Evolutionary conservation across 805 yeast species (phyloP).

Genomic region (Kazachstania taianensis): DNA sequence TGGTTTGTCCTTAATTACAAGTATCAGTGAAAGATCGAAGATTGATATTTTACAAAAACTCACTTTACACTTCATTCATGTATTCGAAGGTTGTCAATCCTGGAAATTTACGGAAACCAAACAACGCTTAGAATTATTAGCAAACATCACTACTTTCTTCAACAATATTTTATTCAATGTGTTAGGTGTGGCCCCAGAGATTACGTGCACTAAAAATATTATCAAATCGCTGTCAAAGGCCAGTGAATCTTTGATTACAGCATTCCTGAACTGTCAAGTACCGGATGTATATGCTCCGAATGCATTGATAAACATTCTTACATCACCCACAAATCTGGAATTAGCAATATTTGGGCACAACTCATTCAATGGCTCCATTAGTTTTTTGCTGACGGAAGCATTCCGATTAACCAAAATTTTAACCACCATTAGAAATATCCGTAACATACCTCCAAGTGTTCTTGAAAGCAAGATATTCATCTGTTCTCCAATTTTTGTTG

Average conservation of each 20-base stretch:
- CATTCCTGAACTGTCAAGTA: conserved; percentile 45
- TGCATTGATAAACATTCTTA: conserved; percentile 14
- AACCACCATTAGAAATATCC: conserved; percentile 44
- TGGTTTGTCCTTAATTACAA: conserved; percentile 22
- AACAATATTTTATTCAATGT: conserved; percentile 41
- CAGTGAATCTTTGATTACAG: conserved; percentile 36
- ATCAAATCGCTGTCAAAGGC: conserved; percentile 43
- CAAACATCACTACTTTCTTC: conserved; percentile 44
- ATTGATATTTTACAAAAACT: conserved; percentile 46
- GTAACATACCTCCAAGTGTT: conserved; percentile 44
- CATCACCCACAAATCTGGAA: conserved; percentile 11
- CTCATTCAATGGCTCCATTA: conserved; percentile 12
- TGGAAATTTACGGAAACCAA: conserved; percentile 53
- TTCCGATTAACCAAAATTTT: conserved; percentile 49
- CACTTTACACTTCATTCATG: conserved; percentile 46
- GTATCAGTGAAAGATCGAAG: conserved; percentile 35
- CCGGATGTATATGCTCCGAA: conserved; percentile 37
- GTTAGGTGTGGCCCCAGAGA: conserved; percentile 42
- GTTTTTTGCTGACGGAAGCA: conserved; percentile 37
- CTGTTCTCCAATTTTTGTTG: conserved; percentile 46
- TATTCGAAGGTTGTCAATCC: conserved; percentile 62
- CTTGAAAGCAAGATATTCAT: conserved; percentile 54
- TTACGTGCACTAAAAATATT: conserved; percentile 31
- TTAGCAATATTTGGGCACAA: conserved; percentile 28
- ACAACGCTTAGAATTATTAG: conserved; percentile 56